These are phyloP conservation scores for Lepiota subincarnata DNA, from an alignment of 768 basidiomycete species.

Conservation along the genomic window DNA sequence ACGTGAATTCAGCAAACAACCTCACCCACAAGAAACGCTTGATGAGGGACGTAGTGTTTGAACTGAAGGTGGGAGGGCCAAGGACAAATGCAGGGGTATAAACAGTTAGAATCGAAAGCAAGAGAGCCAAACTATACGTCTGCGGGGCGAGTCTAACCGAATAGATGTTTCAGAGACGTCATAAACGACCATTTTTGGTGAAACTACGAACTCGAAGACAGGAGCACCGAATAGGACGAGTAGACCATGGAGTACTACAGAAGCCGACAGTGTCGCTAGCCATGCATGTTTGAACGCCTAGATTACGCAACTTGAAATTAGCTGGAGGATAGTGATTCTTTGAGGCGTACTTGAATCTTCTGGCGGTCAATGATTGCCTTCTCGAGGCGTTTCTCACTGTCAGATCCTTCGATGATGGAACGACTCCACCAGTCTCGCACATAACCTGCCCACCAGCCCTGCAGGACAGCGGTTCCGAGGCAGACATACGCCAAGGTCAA, in stretches of 20 bases:
- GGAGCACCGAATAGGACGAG: slow-evolving; percentile 77
- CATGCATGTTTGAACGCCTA: slow-evolving; percentile 53
- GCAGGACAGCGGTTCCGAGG: slow-evolving; percentile 48
- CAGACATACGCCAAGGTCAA: slow-evolving; percentile 56
- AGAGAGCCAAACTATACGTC: slow-evolving; percentile 65
- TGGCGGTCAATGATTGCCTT: slow-evolving; percentile 33
- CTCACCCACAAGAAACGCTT: slow-evolving; percentile 69
- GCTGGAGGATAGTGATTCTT: neutral
- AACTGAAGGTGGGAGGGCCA: slow-evolving; percentile 51
- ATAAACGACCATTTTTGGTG: neutral
- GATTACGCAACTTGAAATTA: neutral
- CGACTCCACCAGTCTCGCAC: slow-evolving; percentile 56
- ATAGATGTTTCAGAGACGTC: neutral
- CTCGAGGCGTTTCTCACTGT: slow-evolving; percentile 40
- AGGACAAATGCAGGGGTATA: slow-evolving; percentile 70
- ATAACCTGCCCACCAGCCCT: slow-evolving; percentile 73
- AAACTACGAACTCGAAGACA: slow-evolving; percentile 42
- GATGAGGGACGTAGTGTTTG: slow-evolving; percentile 40
- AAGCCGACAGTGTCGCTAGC: slow-evolving; percentile 45
- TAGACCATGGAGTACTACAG: slow-evolving; percentile 43
- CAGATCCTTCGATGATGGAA: slow-evolving; percentile 33
- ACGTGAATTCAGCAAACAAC: slow-evolving; percentile 82
- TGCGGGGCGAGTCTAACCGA: slow-evolving; percentile 29
- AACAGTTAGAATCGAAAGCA: slow-evolving; percentile 61
- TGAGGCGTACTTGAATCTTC: slow-evolving; percentile 34